Evolutionary conservation across 2,329 filamentous ascomycete species (phyloP).

Genomic region (Xylaria sp.): DNA sequence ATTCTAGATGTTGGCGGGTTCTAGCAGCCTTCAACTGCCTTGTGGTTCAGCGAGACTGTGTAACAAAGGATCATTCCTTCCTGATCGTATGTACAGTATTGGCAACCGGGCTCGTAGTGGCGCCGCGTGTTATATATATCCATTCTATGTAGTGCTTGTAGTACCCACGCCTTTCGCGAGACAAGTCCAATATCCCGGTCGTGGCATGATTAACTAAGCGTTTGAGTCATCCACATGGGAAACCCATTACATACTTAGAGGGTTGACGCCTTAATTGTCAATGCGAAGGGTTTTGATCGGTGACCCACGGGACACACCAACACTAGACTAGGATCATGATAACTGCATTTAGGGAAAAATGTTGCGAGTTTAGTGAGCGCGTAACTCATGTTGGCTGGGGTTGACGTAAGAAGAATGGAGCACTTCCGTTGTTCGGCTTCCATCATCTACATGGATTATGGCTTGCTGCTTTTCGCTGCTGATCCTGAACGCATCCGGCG

Average conservation of each 20-base stretch:
- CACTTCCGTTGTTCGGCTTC: slow-evolving; percentile 40
- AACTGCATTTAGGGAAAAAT: slow-evolving; percentile 5
- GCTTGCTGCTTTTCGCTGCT: slow-evolving; percentile 10
- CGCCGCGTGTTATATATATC: slow-evolving; percentile 26
- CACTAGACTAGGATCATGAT: slow-evolving; percentile 21
- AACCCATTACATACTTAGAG: neutral
- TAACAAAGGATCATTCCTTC: neutral
- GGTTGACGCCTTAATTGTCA: slow-evolving; percentile 10
- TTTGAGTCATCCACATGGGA: slow-evolving; percentile 42
- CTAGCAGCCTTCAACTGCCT: neutral
- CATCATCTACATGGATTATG: slow-evolving; percentile 13
- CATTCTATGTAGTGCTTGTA: neutral
- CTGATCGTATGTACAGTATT: neutral
- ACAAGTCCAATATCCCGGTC: slow-evolving; percentile 25
- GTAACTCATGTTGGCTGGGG: slow-evolving; percentile 1
- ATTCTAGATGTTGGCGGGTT: neutral
- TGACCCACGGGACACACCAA: slow-evolving; percentile 13
- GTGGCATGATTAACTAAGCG: slow-evolving; percentile 17
- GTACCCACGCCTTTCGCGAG: slow-evolving; percentile 30
- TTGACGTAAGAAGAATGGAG: slow-evolving; percentile 45
- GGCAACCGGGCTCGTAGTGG: slow-evolving; percentile 10
- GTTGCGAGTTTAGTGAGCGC: slow-evolving; percentile 19
- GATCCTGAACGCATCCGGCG: slow-evolving; percentile 11
- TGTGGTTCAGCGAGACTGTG: neutral
- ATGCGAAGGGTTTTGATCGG: neutral